A percentile compares a stretch with the other conserved stretches of the same genome.
phyloP scores from a whole-genome alignment of 2,329 filamentous ascomycete species.

The Aspergillus sclerotialis region DNA sequence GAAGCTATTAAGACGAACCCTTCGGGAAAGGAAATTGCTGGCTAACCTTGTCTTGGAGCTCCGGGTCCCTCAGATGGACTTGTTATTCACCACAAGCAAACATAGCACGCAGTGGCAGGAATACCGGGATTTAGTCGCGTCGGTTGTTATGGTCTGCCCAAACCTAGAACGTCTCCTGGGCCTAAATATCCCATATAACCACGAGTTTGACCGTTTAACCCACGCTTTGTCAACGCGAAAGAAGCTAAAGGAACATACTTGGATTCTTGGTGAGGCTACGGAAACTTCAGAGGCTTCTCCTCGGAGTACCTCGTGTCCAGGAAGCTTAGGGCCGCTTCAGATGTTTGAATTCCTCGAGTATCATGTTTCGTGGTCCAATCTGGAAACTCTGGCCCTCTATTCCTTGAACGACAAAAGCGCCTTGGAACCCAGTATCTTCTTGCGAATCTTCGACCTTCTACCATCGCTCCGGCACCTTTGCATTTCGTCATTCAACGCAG shows the following conservation, averaged over 20 bases:
- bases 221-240: constrained; percentile 50
- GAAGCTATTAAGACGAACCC: constrained; percentile 48
- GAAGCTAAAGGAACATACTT: constrained; percentile 49
- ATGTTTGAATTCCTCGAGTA: constrained; percentile 47
- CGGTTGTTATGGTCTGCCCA: constrained; percentile 53
- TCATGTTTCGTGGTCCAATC: constrained; percentile 44
- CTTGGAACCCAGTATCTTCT: constrained; percentile 49
- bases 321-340: constrained; percentile 44
- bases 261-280: constrained; percentile 46
- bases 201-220: constrained; percentile 48
- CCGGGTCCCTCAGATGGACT: constrained; percentile 45
- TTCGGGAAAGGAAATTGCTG: constrained; percentile 45
- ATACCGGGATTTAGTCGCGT: constrained; percentile 47
- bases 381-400: constrained; percentile 50
- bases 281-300: constrained; percentile 33
- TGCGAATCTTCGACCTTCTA: constrained; percentile 47
- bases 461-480: constrained; percentile 48
- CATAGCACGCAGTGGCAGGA: constrained; percentile 38
- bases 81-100: constrained; percentile 32
- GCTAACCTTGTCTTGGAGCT: constrained; percentile 49
- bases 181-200: constrained; percentile 46
- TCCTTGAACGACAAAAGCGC: constrained; percentile 37
- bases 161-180: constrained; percentile 50
- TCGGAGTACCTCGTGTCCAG: constrained; percentile 27
- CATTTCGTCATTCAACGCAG: constrained; percentile 46